These are phyloP conservation scores for Acidomyces sp. DNA, from an alignment of 495 filamentous ascomycete species.

Conservation along the genomic window DNA sequence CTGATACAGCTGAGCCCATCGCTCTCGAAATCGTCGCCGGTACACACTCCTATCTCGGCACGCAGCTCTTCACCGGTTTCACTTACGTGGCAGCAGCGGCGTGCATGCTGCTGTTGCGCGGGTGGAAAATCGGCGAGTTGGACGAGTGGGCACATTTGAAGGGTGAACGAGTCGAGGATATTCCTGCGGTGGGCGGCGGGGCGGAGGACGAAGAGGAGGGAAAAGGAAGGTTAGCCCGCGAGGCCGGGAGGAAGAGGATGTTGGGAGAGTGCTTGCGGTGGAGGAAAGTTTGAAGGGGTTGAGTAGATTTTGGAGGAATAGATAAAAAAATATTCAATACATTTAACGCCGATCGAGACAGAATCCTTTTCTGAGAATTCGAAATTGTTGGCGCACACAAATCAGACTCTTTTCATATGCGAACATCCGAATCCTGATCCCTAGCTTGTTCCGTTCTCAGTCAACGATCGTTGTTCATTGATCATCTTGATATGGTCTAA, in stretches of 20 bases:
- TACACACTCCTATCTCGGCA: slow-evolving; percentile 42
- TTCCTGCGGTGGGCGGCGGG: slow-evolving; percentile 6
- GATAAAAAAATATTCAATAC: too few relatives aligned
- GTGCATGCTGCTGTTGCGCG: slow-evolving; percentile 41
- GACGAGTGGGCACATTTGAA: slow-evolving; percentile 24
- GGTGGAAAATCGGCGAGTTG: slow-evolving; percentile 48
- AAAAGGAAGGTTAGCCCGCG: too few relatives aligned
- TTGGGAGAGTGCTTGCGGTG: slow-evolving; percentile 11
- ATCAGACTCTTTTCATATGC: too few relatives aligned
- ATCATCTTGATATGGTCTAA: too few relatives aligned
- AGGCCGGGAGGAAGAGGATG: slow-evolving; percentile 12
- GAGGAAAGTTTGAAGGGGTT: slow-evolving; percentile 11
- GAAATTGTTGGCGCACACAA: too few relatives aligned
- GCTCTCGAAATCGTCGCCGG: slow-evolving; percentile 48
- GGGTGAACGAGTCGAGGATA: slow-evolving; percentile 2
- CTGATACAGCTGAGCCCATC: slow-evolving; percentile 65
- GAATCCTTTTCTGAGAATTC: too few relatives aligned
- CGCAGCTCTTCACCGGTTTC: slow-evolving; percentile 54
- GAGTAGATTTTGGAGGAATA: too few relatives aligned
- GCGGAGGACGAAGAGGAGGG: not conserved
- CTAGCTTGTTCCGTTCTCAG: too few relatives aligned
- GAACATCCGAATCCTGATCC: too few relatives aligned
- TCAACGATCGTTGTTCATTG: too few relatives aligned
- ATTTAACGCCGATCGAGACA: too few relatives aligned
- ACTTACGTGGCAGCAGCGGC: slow-evolving; percentile 49